Base-by-base conservation (phyloP, 805 yeast species). In the Sugiyamaella americana region DNA sequence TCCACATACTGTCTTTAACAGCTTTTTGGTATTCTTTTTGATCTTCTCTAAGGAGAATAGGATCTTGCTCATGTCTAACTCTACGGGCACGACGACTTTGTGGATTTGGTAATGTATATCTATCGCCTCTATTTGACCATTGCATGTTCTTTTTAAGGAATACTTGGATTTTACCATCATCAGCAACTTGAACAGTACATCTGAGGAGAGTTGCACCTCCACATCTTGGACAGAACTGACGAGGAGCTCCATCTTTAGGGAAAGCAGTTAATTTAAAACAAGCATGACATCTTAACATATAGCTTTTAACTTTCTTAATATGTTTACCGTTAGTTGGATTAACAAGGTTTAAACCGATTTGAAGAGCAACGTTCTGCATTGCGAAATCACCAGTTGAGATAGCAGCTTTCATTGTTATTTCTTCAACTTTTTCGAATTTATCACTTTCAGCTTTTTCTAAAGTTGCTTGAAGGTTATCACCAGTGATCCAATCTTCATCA, bases 221-320 rank as follows among this genome's bases (percentile, higher is more conserved):
- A 73, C 99, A 93, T 44, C 80, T 76, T 13, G 96, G 85, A 65
- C 99, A 93, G 70, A 93, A 93, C 65, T 88, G 96, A 58, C 78
- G 78, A 13, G 56, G 55, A 37, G 73, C 75, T 1, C 89, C 89
- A 52, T 78, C 75, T 58, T 81, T 84, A 22, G 91, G 86, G 47
- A 87, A 73, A 5, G 95, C 89, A 11, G 82, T 69, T 62, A 93
- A 71, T 49, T 76, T 72, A 77, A 93, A 93, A 69, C 99, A 93
- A 0, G 97, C 99, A 65, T 93, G 96, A 65, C 99, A 93, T 66
- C 99, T 75, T 60, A 86, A 75, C 97, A 91, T 91, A 64, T 87
- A 89, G 69, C 84, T 87, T 63, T 95, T 76, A 29, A 93, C 84
- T 62, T 86, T 78, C 55, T 79, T 83, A 66, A 93, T 89, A 58